These are phyloP conservation scores for Yarrowia keelungensis DNA, from an alignment of 805 yeast genomes.

Conservation along the genomic window DNA sequence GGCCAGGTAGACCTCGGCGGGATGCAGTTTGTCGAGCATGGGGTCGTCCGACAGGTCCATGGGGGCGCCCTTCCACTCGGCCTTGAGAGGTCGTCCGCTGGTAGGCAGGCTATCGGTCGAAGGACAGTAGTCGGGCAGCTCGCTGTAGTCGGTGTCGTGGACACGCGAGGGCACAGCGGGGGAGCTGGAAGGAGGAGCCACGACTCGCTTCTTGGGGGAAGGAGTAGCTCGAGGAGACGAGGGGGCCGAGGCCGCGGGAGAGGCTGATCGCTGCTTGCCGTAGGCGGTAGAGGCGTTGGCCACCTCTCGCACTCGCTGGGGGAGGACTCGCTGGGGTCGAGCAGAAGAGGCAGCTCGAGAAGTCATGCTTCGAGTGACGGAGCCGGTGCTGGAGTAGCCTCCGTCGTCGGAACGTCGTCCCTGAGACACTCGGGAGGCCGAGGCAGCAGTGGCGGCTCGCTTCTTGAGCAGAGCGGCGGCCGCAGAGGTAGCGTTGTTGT, in stretches of 20 bases:
- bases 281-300: conserved; percentile 11
- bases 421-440: not conserved
- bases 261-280: conserved; percentile 8
- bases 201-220: conserved; percentile 38
- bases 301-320: conserved; percentile 36
- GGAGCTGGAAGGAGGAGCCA: conserved; percentile 53
- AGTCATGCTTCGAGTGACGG: conserved; percentile 21
- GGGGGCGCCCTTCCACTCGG: conserved; percentile 98
- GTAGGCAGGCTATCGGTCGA: conserved; percentile 67
- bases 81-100: conserved; percentile 68
- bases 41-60: conserved; percentile 89
- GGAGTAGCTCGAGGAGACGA: conserved; percentile 27
- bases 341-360: conserved; percentile 2
- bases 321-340: conserved; percentile 23
- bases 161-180: conserved; percentile 50
- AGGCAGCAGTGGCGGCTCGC: not conserved
- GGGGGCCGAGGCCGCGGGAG: conserved; percentile 7
- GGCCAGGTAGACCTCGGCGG: conserved; percentile 87
- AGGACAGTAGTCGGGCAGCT: conserved; percentile 84
- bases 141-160: conserved; percentile 51
- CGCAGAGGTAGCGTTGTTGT: conserved; percentile 36
- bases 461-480: conserved; percentile 33
- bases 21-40: conserved; percentile 73
- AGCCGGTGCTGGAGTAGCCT: conserved; percentile 18
- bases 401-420: conserved; percentile 19